Evolutionary conservation across 257 asterid genomes (phyloP).

Genomic region (Jasminum sambac): DNA sequence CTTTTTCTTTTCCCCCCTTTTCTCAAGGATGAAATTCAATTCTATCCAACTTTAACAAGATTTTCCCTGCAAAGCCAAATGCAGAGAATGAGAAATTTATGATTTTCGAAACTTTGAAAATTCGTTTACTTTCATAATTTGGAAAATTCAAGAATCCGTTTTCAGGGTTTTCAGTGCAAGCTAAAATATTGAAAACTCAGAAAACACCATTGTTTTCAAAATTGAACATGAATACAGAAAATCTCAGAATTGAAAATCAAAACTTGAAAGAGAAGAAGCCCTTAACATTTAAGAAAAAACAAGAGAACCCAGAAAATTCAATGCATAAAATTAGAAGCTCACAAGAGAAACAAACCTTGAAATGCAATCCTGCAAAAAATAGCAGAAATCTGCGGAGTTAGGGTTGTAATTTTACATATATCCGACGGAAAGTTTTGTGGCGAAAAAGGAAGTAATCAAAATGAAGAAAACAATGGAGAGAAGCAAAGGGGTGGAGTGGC

Average conservation of each 20-base stretch:
- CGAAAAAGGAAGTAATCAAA: neutral
- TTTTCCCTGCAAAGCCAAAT: constrained; percentile 25
- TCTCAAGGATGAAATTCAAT: constrained; percentile 14
- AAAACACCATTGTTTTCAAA: too few relatives aligned
- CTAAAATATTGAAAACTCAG: too few relatives aligned
- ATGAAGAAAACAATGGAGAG: constrained; percentile 29
- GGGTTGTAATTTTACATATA: constrained; percentile 2
- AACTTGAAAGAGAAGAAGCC: neutral
- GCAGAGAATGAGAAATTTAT: neutral
- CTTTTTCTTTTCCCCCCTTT: neutral
- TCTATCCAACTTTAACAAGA: constrained; percentile 28
- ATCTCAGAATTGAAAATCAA: too few relatives aligned
- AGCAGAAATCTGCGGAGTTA: constrained; percentile 11
- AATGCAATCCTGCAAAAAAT: constrained; percentile 26
- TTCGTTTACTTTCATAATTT: too few relatives aligned
- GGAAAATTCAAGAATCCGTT: too few relatives aligned
- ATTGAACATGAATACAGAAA: too few relatives aligned
- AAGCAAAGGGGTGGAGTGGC: constrained; percentile 62
- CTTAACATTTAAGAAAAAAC: constrained; percentile 6
- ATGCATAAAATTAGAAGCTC: constrained; percentile 25
- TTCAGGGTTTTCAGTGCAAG: too few relatives aligned
- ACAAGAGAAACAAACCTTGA: constrained; percentile 23
- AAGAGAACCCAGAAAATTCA: constrained; percentile 24
- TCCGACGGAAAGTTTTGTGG: neutral
- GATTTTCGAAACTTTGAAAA: too few relatives aligned